phyloP scores from a whole-genome alignment of 345 rosid genomes.

The Eucalyptus erythrocorys region DNA sequence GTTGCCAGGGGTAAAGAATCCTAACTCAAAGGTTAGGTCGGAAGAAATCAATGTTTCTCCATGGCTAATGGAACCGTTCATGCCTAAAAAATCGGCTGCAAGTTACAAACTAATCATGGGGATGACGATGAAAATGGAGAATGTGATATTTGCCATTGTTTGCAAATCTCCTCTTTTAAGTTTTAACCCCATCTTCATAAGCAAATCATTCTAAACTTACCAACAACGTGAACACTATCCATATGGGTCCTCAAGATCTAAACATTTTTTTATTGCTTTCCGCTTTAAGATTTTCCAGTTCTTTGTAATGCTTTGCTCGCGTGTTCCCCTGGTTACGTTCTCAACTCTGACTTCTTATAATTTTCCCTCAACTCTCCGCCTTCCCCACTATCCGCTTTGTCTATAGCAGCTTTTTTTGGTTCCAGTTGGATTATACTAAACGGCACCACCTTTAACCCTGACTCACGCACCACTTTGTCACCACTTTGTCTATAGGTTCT shows the following conservation, averaged over 20 bases:
- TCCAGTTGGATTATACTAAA: not conserved
- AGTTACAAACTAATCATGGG: not conserved
- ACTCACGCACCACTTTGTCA: not conserved
- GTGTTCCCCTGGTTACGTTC: not conserved
- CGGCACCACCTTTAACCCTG: not conserved
- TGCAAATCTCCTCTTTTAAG: not conserved
- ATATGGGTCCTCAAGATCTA: not conserved
- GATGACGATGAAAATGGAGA: not conserved
- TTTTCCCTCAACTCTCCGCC: not conserved
- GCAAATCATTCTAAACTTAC: not conserved
- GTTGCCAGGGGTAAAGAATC: conserved; percentile 2
- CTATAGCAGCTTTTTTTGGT: not conserved
- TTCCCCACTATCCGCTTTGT: not conserved
- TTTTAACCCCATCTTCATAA: not conserved
- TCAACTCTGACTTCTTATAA: not conserved
- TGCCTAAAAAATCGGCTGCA: not conserved
- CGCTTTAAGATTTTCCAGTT: not conserved
- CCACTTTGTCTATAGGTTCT: no score
- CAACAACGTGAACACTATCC: not conserved
- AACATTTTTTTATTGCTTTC: not conserved
- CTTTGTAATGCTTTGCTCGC: not conserved
- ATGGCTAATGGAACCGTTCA: not conserved
- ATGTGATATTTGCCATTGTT: not conserved
- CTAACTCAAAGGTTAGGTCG: conserved; percentile 1
- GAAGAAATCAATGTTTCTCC: conserved; percentile 2